phyloP scores from a whole-genome alignment of 257 asterid species.

The Scutellaria baicalensis region DNA sequence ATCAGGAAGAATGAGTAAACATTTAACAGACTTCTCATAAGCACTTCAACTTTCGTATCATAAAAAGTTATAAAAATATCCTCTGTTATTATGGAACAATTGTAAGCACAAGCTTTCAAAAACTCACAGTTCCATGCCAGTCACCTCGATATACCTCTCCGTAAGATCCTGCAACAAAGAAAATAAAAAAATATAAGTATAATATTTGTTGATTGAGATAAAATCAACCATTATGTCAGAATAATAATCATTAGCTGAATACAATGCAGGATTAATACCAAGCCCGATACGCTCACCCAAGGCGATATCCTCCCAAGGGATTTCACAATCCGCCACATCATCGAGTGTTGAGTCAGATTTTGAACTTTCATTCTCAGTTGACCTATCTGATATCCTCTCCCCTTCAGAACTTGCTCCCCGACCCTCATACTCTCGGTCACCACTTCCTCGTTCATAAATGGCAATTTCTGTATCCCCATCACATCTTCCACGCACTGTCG shows the following conservation, averaged over 20 bases:
- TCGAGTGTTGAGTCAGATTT: constrained; percentile 74
- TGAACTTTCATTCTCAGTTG: constrained; percentile 61
- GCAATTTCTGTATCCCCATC: constrained; percentile 50
- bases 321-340: constrained; percentile 96
- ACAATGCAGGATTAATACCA: constrained; percentile 52
- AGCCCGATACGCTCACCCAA: constrained; percentile 99
- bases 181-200: constrained; percentile 1
- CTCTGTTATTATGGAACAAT: background rate
- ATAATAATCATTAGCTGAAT: constrained; percentile 12
- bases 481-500: constrained; percentile 28
- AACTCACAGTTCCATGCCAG: constrained; percentile 99
- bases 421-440: constrained; percentile 42
- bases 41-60: background rate
- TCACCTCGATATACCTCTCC: constrained; percentile 98
- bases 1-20: background rate
- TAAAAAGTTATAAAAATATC: background rate
- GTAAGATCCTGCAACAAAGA: constrained; percentile 66
- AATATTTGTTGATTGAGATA: background rate
- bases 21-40: background rate
- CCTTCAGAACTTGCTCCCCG: constrained; percentile 50
- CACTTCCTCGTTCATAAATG: constrained; percentile 40
- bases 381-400: constrained; percentile 85
- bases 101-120: constrained; percentile 12
- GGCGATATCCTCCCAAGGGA: constrained; percentile 86
- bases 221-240: constrained; percentile 11